Percentiles rank a stretch among this genome's conserved stretches.
phyloP scores from a whole-genome alignment of 192 early-diverging fungal species.

The Pilobolus umbonatus region DNA sequence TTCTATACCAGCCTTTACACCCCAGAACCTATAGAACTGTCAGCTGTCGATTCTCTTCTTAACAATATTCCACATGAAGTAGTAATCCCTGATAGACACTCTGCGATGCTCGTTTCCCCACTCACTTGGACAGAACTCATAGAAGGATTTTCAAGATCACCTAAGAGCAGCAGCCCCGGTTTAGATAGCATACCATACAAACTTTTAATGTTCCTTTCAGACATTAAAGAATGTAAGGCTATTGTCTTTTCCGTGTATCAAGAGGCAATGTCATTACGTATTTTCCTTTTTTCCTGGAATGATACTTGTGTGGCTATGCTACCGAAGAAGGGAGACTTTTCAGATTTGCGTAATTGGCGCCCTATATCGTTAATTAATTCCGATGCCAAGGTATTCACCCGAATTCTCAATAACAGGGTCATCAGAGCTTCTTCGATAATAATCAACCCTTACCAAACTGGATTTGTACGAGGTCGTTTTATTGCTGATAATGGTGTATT shows the following conservation, averaged over 20 bases:
- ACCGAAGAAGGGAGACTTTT: constrained; percentile 28
- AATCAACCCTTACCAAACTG: constrained; percentile 18
- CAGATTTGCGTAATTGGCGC: constrained; percentile 15
- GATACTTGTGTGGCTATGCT: background rate
- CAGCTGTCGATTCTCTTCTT: background rate
- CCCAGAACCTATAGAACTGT: background rate
- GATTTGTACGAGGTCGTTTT: constrained; percentile 7
- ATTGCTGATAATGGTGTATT: constrained; percentile 10
- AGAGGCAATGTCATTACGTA: background rate
- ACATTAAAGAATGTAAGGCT: background rate
- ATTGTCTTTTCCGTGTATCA: background rate
- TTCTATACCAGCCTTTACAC: background rate
- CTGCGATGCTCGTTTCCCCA: too few relatives aligned
- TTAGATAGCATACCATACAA: constrained; percentile 7
- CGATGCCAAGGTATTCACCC: constrained; percentile 22
- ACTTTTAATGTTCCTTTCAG: background rate
- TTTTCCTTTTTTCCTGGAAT: background rate
- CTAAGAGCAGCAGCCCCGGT: constrained; percentile 12
- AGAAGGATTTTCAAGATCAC: background rate
- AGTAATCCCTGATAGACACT: too few relatives aligned
- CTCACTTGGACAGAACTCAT: too few relatives aligned
- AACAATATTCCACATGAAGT: background rate
- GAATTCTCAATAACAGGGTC: constrained; percentile 5
- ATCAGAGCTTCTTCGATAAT: background rate
- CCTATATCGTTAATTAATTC: constrained; percentile 18